Evolutionary conservation across 73 alveolate genomes (phyloP).

Genomic region (Uronychia binucleata): DNA sequence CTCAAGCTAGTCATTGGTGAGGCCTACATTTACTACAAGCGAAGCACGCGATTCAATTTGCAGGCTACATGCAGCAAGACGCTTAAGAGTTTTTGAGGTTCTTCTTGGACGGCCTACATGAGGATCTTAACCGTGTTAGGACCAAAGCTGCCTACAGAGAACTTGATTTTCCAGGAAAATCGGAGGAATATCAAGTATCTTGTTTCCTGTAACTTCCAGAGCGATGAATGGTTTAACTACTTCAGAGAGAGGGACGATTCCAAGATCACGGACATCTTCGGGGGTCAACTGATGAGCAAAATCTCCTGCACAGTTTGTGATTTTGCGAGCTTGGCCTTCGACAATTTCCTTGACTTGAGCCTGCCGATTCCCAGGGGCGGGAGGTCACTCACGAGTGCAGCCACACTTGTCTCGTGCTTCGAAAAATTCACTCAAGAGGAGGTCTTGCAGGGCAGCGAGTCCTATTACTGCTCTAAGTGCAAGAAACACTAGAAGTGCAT

Average conservation of each 20-base stretch:
- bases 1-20: constrained; percentile 66
- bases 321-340: constrained; percentile 69
- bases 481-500: constrained; percentile 57
- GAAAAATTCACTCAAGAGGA: constrained; percentile 44
- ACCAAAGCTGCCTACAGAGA: constrained; percentile 72
- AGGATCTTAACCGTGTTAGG: constrained; percentile 75
- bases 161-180: constrained; percentile 43
- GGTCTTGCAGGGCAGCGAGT: constrained; percentile 43
- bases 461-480: constrained; percentile 74
- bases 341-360: constrained; percentile 69
- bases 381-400: constrained; percentile 19
- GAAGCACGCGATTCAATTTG: constrained; percentile 56
- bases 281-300: constrained; percentile 74
- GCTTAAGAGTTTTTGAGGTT: constrained; percentile 85
- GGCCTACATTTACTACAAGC: neutral
- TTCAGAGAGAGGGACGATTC: constrained; percentile 74
- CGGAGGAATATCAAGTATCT: constrained; percentile 5
- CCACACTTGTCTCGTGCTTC: constrained; percentile 24
- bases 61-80: constrained; percentile 81
- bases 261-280: constrained; percentile 67
- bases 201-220: neutral
- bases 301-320: constrained; percentile 73
- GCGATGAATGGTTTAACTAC: constrained; percentile 80
- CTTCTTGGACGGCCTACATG: constrained; percentile 78
- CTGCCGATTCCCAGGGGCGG: constrained; percentile 48